Evolutionary conservation across 2,329 filamentous ascomycete genomes (phyloP).

Genomic region (Aspergillus sp.): DNA sequence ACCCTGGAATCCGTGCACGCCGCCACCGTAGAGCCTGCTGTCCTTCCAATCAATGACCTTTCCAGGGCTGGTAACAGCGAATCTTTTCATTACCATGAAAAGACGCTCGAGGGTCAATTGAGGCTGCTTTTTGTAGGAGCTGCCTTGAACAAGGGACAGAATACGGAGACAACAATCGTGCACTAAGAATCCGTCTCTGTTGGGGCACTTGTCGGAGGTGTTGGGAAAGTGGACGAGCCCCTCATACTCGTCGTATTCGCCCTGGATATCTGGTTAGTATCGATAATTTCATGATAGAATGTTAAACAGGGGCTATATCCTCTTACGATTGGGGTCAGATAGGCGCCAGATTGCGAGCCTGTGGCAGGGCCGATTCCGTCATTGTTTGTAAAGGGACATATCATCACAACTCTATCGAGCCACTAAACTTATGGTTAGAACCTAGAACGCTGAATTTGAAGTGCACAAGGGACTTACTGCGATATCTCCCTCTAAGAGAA

Average conservation of each 20-base stretch:
- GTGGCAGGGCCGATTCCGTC: too few species aligned
- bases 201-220: neutral
- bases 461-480: neutral
- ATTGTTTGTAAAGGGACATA: neutral
- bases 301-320: too few species aligned
- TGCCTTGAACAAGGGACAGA: neutral
- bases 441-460: neutral
- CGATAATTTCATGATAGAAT: too few species aligned
- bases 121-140: too few species aligned
- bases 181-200: neutral
- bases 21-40: neutral
- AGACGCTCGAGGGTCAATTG: neutral
- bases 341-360: neutral
- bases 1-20: neutral
- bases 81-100: neutral
- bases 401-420: neutral
- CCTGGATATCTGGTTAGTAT: too few species aligned
- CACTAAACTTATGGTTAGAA: neutral
- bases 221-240: neutral
- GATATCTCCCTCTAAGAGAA: neutral
- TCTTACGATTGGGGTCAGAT: neutral
- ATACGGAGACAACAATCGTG: conserved; percentile 6
- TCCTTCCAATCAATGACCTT: neutral
- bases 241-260: too few species aligned
- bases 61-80: neutral